A percentile compares a stretch with the other conserved stretches of the same genome.
These are phyloP conservation scores for Pyronema omphalodes DNA, from an alignment of 495 filamentous ascomycete species.

Conservation along the genomic window DNA sequence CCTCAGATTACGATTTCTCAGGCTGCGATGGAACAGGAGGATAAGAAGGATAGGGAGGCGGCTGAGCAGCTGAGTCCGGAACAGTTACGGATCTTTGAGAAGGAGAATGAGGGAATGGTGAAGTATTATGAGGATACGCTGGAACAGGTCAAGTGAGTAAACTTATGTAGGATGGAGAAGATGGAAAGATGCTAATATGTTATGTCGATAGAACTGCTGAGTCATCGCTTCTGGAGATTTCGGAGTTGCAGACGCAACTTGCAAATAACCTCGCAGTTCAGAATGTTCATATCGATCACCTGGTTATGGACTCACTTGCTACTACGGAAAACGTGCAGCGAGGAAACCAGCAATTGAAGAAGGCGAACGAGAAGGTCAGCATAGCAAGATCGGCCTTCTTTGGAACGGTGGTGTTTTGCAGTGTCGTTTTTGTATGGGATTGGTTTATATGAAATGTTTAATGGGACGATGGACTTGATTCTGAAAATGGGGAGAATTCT, in stretches of 20 bases:
- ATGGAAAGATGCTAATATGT: no score
- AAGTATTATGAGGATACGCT: slow-evolving; percentile 79
- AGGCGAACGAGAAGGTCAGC: slow-evolving; percentile 60
- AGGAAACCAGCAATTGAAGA: slow-evolving; percentile 82
- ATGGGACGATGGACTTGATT: no score
- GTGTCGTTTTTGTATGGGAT: slow-evolving; percentile 82
- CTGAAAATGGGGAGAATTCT: no score
- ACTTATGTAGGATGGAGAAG: no score
- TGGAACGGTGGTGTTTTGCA: slow-evolving; percentile 62
- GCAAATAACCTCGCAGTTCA: slow-evolving; percentile 70
- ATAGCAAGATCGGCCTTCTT: slow-evolving; percentile 80
- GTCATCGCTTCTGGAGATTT: slow-evolving; percentile 78
- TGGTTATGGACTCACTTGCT: slow-evolving; percentile 65
- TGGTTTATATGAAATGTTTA: slow-evolving; percentile 43
- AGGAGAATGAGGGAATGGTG: slow-evolving; percentile 83
- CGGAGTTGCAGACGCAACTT: slow-evolving; percentile 74
- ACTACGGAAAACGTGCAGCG: slow-evolving; percentile 72
- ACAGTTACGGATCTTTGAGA: slow-evolving; percentile 79
- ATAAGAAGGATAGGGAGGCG: slow-evolving; percentile 29
- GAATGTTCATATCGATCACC: slow-evolving; percentile 65
- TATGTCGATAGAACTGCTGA: slow-evolving; percentile 51
- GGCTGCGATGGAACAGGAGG: slow-evolving; percentile 7
- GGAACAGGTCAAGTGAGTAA: slow-evolving; percentile 71
- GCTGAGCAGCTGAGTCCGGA: slow-evolving; percentile 51
- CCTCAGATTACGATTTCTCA: not conserved